Percentiles rank a stretch among this genome's conserved stretches.
These are phyloP conservation scores for Polyplosphaeria fusca DNA, from an alignment of 495 filamentous ascomycete genomes.

Conservation along the genomic window DNA sequence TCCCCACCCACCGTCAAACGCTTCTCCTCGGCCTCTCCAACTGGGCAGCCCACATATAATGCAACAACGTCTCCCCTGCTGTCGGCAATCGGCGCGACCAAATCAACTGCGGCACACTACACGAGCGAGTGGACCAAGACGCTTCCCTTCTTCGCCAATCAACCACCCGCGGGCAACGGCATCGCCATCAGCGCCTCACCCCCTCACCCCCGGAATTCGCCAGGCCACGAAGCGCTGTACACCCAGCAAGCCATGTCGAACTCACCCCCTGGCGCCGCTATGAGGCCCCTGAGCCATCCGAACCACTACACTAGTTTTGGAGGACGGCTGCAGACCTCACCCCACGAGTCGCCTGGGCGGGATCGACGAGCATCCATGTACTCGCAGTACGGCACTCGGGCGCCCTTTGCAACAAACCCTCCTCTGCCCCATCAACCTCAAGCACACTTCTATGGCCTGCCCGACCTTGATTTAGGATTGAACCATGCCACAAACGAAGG, in stretches of 20 bases:
- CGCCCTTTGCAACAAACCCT: constrained; percentile 50
- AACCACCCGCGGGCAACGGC: constrained; percentile 24
- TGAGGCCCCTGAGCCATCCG: constrained; percentile 37
- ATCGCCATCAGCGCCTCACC: constrained; percentile 34
- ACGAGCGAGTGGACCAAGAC: constrained; percentile 41
- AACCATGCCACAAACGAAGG: constrained; percentile 36
- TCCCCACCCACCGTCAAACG: constrained; percentile 25
- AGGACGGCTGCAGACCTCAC: constrained; percentile 34
- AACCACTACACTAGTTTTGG: constrained; percentile 36
- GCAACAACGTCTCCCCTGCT: constrained; percentile 36
- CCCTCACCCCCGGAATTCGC: constrained; percentile 28
- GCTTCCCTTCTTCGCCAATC: constrained; percentile 32
- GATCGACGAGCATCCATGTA: constrained; percentile 56
- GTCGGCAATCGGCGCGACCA: constrained; percentile 32
- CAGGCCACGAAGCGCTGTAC: constrained; percentile 22
- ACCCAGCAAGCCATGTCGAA: constrained; percentile 25
- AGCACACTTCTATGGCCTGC: constrained; percentile 61
- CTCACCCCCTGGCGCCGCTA: constrained; percentile 24
- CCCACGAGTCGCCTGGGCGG: constrained; percentile 24
- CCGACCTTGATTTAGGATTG: constrained; percentile 52
- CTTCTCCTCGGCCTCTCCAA: constrained; percentile 23
- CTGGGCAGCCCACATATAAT: constrained; percentile 28
- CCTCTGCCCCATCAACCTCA: constrained; percentile 80
- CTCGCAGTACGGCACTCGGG: constrained; percentile 49
- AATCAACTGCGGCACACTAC: constrained; percentile 34